These are phyloP conservation scores for Trichoderma semiorbis DNA, from an alignment of 2,329 filamentous ascomycete genomes.

Conservation along the genomic window DNA sequence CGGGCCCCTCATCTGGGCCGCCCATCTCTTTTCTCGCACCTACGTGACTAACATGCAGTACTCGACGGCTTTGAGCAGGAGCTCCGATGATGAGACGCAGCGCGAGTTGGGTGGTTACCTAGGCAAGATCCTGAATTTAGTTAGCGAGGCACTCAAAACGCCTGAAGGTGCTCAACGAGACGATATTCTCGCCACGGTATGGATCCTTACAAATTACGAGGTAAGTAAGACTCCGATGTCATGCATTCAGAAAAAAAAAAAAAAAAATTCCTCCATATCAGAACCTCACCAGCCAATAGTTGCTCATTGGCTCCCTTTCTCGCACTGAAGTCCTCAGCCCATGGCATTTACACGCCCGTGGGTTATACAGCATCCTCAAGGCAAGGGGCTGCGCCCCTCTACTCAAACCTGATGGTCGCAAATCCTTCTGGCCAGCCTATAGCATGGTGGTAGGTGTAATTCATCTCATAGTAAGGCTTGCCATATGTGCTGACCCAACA, in stretches of 20 bases:
- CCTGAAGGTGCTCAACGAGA: constrained; percentile 30
- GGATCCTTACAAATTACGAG: constrained; percentile 41
- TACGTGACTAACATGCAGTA: constrained; percentile 38
- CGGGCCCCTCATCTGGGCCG: constrained; percentile 38
- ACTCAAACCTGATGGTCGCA: constrained; percentile 25
- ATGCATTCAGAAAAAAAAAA: too few species aligned
- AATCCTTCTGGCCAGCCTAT: constrained; percentile 38
- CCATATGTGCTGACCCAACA: constrained; percentile 15
- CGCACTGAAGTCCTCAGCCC: constrained; percentile 27
- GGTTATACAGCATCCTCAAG: constrained; percentile 37
- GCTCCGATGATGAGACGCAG: constrained; percentile 27
- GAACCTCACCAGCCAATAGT: constrained; percentile 26
- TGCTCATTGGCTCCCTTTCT: constrained; percentile 37
- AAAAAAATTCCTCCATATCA: background rate
- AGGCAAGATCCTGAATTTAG: constrained; percentile 36
- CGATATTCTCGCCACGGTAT: constrained; percentile 39
- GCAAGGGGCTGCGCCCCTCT: constrained; percentile 31
- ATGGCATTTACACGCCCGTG: constrained; percentile 38
- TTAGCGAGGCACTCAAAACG: constrained; percentile 37
- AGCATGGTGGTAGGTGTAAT: constrained; percentile 37
- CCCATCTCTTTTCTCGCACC: constrained; percentile 40
- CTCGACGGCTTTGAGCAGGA: constrained; percentile 29
- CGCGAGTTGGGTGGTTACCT: constrained; percentile 35
- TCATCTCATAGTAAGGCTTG: background rate
- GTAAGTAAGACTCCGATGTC: constrained; percentile 21